phyloP scores from a whole-genome alignment of 352 stramenopile genomes.

The Globisporangium uncinulatum region DNA sequence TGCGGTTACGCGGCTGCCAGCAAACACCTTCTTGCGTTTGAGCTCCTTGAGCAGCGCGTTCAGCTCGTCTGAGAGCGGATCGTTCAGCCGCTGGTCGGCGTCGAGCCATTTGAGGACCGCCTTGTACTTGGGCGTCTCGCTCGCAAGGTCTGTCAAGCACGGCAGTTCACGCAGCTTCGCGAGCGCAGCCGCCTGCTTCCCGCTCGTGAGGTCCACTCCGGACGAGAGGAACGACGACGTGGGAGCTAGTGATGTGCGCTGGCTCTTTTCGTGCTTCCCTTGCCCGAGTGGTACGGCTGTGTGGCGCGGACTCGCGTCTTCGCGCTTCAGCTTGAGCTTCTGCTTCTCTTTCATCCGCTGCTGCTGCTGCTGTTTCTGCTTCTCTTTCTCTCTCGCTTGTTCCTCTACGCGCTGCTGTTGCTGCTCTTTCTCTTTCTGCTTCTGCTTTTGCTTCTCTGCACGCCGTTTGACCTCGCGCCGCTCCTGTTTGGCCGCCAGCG shows the following conservation, averaged over 20 bases:
- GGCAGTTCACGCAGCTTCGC: slow-evolving; percentile 31
- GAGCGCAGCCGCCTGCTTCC: slow-evolving; percentile 20
- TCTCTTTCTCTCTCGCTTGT: background rate
- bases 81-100: slow-evolving; percentile 37
- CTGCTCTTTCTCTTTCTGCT: slow-evolving; percentile 15
- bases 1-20: background rate
- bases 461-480: slow-evolving; percentile 22
- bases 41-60: slow-evolving; percentile 21
- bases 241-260: background rate
- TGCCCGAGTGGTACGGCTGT: slow-evolving; percentile 5
- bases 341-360: background rate
- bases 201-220: background rate
- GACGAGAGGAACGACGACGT: too few relatives aligned
- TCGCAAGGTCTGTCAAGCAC: slow-evolving; percentile 27
- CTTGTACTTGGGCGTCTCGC: slow-evolving; percentile 39
- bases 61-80: slow-evolving; percentile 22
- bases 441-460: slow-evolving; percentile 21
- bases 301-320: slow-evolving; percentile 5
- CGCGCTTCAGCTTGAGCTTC: background rate
- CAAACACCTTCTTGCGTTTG: slow-evolving; percentile 1
- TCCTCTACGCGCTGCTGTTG: slow-evolving; percentile 1
- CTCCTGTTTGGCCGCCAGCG: slow-evolving; percentile 25
- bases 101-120: slow-evolving; percentile 51
- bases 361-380: slow-evolving; percentile 12
- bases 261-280: slow-evolving; percentile 15